Evolutionary conservation across 148 eudicot species (phyloP).

Genomic region (Fallopia convolvulus): DNA sequence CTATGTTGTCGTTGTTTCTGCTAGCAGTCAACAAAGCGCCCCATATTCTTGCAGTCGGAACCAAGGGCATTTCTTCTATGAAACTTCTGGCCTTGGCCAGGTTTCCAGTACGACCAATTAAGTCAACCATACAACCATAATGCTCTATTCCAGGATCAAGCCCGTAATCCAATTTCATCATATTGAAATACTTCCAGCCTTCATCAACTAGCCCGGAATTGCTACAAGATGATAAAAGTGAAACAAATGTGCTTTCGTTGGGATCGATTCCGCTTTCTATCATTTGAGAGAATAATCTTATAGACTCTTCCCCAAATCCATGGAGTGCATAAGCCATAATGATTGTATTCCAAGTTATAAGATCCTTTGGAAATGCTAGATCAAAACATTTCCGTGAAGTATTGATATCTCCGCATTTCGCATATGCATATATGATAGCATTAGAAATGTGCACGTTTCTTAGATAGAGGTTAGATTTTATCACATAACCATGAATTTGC

Average conservation of each 20-base stretch:
- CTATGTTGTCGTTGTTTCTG: constrained; percentile 40
- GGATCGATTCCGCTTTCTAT: constrained; percentile 33
- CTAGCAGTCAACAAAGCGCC: constrained; percentile 63
- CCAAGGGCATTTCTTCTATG: constrained; percentile 54
- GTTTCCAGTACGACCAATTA: constrained; percentile 54
- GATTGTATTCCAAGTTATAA: constrained; percentile 74
- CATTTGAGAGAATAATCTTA: constrained; percentile 53
- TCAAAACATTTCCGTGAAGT: constrained; percentile 42
- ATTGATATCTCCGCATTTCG: constrained; percentile 62
- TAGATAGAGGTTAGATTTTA: constrained; percentile 17
- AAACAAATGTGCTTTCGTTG: constrained; percentile 61
- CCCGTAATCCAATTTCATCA: constrained; percentile 47
- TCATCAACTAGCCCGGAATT: constrained; percentile 51
- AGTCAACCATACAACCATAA: constrained; percentile 74
- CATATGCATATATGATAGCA: constrained; percentile 52
- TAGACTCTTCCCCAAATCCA: constrained; percentile 42
- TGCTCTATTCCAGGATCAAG: constrained; percentile 72
- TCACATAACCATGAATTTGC: constrained; percentile 50
- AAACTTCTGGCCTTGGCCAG: constrained; percentile 36
- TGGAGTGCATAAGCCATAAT: constrained; percentile 70
- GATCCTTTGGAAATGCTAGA: constrained; percentile 33
- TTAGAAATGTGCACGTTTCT: constrained; percentile 33
- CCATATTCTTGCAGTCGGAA: constrained; percentile 71
- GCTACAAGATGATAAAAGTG: constrained; percentile 62
- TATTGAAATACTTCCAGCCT: constrained; percentile 56